These are phyloP conservation scores for Fusarium sambucinum DNA, from an alignment of 2,329 filamentous ascomycete species.

Conservation along the genomic window DNA sequence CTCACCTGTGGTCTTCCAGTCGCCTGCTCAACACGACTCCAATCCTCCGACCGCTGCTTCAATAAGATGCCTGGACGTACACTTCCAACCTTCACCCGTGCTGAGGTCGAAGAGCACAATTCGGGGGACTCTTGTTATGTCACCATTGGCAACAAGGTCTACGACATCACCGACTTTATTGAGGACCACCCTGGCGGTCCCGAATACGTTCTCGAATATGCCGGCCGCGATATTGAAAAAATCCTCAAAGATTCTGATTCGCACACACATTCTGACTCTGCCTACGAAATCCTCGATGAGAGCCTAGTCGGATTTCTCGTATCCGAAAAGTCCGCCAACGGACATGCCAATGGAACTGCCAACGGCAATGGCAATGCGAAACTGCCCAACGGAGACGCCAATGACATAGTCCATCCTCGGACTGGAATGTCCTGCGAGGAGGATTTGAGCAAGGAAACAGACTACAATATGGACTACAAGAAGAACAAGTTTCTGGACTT, in stretches of 20 bases:
- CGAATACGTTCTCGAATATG: slow-evolving; percentile 90
- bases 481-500: slow-evolving; percentile 95
- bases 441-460: slow-evolving; percentile 88
- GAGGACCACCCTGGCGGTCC: slow-evolving; percentile 91
- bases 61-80: slow-evolving; percentile 79
- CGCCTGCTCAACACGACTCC: slow-evolving; percentile 11
- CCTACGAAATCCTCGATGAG: slow-evolving; percentile 96
- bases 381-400: slow-evolving; percentile 50
- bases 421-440: slow-evolving; percentile 93
- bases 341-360: slow-evolving; percentile 51
- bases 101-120: slow-evolving; percentile 86
- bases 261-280: slow-evolving; percentile 88
- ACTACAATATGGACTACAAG: slow-evolving; percentile 80
- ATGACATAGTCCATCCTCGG: slow-evolving; percentile 64
- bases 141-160: slow-evolving; percentile 88
- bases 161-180: slow-evolving; percentile 93
- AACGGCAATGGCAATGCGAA: slow-evolving; percentile 41
- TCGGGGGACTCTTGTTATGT: slow-evolving; percentile 90
- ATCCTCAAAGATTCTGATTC: slow-evolving; percentile 87
- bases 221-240: slow-evolving; percentile 83
- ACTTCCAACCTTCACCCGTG: slow-evolving; percentile 83
- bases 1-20: slow-evolving; percentile 16
- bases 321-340: slow-evolving; percentile 63
- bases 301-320: slow-evolving; percentile 84
- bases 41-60: slow-evolving; percentile 30